These are phyloP conservation scores for Diddensiella transvaalensis DNA, from an alignment of 805 yeast species.

Conservation along the genomic window DNA sequence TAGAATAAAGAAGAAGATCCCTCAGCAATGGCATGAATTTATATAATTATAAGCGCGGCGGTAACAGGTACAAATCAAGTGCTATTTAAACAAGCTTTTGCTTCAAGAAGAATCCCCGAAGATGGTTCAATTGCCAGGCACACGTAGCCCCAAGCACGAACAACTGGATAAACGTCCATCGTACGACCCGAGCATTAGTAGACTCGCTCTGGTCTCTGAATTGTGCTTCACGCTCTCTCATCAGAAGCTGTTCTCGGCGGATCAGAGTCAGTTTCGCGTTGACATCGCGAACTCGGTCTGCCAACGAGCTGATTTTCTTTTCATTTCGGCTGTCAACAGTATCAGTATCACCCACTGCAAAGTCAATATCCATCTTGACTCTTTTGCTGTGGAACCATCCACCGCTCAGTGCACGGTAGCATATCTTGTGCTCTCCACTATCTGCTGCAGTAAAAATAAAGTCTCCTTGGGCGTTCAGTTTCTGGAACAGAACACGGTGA, in stretches of 20 bases:
- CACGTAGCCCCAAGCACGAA: conserved; percentile 66
- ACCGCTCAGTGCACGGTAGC: conserved; percentile 55
- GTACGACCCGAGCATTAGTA: conserved; percentile 67
- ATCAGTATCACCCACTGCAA: conserved; percentile 64
- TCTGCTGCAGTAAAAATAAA: conserved; percentile 81
- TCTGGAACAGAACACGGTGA: conserved; percentile 72
- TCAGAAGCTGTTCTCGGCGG: conserved; percentile 59
- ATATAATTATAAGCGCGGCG: neutral
- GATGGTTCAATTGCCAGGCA: conserved; percentile 69
- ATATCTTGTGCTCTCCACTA: conserved; percentile 79
- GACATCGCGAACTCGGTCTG: conserved; percentile 53
- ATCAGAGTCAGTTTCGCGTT: conserved; percentile 56
- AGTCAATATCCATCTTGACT: conserved; percentile 71
- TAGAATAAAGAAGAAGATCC: neutral
- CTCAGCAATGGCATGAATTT: neutral
- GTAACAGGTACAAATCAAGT: neutral
- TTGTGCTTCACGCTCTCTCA: conserved; percentile 61
- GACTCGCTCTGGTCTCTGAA: conserved; percentile 77
- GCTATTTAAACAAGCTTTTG: conserved; percentile 66
- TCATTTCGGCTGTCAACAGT: conserved; percentile 60
- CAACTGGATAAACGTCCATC: conserved; percentile 73
- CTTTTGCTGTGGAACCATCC: conserved; percentile 62
- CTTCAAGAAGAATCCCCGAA: conserved; percentile 79
- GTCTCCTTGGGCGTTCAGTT: conserved; percentile 55
- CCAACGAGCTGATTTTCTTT: conserved; percentile 49